Evolutionary conservation across 257 asterid genomes (phyloP).

Genomic region (Paraleonurus japonicus): DNA sequence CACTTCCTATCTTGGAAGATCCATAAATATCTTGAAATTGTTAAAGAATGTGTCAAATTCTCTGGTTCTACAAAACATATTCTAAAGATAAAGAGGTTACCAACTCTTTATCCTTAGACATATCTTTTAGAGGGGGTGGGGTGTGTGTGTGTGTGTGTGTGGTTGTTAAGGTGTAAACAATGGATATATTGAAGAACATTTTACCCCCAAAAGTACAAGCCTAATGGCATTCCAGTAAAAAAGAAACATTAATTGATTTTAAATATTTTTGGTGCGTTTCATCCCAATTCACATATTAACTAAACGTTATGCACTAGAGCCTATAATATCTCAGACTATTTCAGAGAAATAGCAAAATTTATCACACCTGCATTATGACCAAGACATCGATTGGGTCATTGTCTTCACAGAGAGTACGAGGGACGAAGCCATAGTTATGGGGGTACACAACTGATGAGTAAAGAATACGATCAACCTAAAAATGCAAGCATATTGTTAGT

Average conservation of each 20-base stretch:
- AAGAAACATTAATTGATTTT: too few relatives aligned
- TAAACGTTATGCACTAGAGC: background rate
- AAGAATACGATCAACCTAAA: slow-evolving; percentile 94
- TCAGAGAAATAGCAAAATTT: background rate
- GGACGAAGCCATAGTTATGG: slow-evolving; percentile 97
- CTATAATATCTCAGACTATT: slow-evolving; percentile 6
- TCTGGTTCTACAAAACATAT: background rate
- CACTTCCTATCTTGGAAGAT: background rate
- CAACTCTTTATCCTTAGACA: too few relatives aligned
- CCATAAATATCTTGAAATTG: background rate
- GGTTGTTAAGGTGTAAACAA: background rate
- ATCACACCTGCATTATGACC: slow-evolving; percentile 94
- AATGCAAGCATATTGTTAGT: slow-evolving; percentile 20
- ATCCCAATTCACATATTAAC: background rate
- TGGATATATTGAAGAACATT: background rate
- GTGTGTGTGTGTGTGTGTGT: too few relatives aligned
- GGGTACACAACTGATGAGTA: slow-evolving; percentile 98
- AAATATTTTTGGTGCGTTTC: background rate
- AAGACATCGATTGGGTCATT: slow-evolving; percentile 91
- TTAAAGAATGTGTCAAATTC: background rate
- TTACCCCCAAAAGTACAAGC: background rate
- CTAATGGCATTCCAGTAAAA: background rate
- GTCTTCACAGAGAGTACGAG: slow-evolving; percentile 96
- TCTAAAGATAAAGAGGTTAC: too few relatives aligned
- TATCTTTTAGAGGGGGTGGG: background rate